A percentile compares a stretch with the other conserved stretches of the same genome.
Conservation (phyloP, 2,329 filamentous ascomycete species). For the Claviceps citrina region DNA sequence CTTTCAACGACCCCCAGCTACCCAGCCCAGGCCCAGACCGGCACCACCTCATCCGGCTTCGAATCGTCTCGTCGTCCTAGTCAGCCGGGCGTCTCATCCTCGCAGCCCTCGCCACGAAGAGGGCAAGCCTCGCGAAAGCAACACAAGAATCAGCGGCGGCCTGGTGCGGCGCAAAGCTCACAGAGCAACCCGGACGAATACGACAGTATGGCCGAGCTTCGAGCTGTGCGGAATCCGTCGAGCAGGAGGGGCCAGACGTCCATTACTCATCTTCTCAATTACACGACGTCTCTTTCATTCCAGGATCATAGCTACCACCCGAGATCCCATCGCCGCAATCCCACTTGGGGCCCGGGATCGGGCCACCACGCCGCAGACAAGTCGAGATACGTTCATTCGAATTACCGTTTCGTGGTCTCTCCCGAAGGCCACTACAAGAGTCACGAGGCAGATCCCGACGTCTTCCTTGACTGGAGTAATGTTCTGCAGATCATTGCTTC, state of each 20-base stretch:
- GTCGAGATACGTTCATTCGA: slow-evolving; percentile 79
- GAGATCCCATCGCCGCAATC: slow-evolving; percentile 50
- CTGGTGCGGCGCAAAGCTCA: slow-evolving; percentile 30
- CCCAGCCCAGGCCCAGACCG: slow-evolving; percentile 24
- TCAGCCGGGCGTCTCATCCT: slow-evolving; percentile 18
- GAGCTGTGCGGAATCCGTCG: slow-evolving; percentile 40
- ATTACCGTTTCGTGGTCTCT: slow-evolving; percentile 91
- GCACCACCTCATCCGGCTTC: slow-evolving; percentile 30
- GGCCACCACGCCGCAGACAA: slow-evolving; percentile 87
- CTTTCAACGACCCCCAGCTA: slow-evolving; percentile 29
- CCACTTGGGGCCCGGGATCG: slow-evolving; percentile 72
- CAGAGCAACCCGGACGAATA: slow-evolving; percentile 47
- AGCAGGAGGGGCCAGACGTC: slow-evolving; percentile 82
- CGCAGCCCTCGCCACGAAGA: slow-evolving; percentile 46
- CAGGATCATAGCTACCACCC: slow-evolving; percentile 38
- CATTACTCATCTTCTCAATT: slow-evolving; percentile 93
- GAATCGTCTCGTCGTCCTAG: slow-evolving; percentile 35
- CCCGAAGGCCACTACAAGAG: slow-evolving; percentile 64
- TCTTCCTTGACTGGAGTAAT: slow-evolving; percentile 78
- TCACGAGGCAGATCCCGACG: slow-evolving; percentile 74
- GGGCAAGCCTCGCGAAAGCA: slow-evolving; percentile 64
- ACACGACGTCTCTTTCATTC: slow-evolving; percentile 61
- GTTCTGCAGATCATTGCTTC: slow-evolving; percentile 88
- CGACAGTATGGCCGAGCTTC: slow-evolving; percentile 72
- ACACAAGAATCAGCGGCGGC: slow-evolving; percentile 67